Evolutionary conservation across 331 rosid species (phyloP).

Genomic region (Acacia pycnantha): DNA sequence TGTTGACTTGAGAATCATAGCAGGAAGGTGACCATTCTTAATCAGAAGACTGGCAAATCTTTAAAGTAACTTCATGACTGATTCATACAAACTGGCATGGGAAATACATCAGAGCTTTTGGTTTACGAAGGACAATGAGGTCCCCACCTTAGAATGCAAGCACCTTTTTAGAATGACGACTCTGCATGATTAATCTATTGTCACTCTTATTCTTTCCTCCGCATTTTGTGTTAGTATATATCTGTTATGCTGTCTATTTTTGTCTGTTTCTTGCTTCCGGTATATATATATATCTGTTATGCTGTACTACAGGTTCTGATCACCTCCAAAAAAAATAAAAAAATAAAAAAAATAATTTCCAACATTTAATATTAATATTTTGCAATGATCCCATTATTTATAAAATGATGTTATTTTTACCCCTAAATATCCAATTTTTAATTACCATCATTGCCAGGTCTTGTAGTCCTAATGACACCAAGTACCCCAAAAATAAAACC

Average conservation of each 20-base stretch:
- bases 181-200: not conserved
- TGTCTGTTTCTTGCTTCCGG: too few species aligned
- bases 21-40: not conserved
- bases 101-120: not conserved
- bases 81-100: slow-evolving; percentile 10
- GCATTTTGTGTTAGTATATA: not conserved
- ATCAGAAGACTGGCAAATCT: slow-evolving; percentile 7
- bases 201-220: not conserved
- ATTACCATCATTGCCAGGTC: too few species aligned
- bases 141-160: not conserved
- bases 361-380: too few species aligned
- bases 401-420: too few species aligned
- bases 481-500: too few species aligned
- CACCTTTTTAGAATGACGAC: slow-evolving; percentile 13
- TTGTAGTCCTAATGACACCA: too few species aligned
- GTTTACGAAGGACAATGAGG: not conserved
- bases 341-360: too few species aligned
- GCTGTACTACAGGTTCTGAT: not conserved
- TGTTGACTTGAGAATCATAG: slow-evolving; percentile 24
- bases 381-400: too few species aligned
- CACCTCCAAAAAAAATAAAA: too few species aligned
- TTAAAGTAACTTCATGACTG: not conserved
- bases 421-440: too few species aligned
- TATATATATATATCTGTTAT: not conserved
- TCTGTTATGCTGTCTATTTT: not conserved